Evolutionary conservation across 2,329 filamentous ascomycete genomes (phyloP), one percentile per base, ranked within the genome.

Genomic region (Fusarium xylarioides): DNA sequence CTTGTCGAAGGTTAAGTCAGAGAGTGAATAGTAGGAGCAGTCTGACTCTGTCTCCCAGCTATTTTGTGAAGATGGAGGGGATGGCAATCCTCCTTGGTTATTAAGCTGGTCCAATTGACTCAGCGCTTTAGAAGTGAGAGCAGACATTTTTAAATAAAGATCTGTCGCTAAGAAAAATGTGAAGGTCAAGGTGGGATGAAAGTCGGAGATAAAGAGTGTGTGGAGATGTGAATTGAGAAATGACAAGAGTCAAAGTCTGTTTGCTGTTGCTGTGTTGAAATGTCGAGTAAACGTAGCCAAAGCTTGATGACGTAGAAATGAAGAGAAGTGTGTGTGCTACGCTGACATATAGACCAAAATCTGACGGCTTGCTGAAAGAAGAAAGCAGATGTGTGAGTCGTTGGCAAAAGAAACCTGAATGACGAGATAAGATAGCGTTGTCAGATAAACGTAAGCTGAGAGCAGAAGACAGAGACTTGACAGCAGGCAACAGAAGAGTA

Each of bases 11-110:
- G 34, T 11, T 0, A 71, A 23, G 3, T 56, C 68, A 2, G 54
- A 18, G 0, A 71, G 58, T 4, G 69, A 71, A n/a, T 64, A 71
- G 23, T 71, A 47, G 8, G 68, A 71, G 37, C 52, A 71, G 18
- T 71, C 46, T 2, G 69, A 71, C 4, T 35, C 46, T 14, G 38
- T 44, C 11, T 71, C 69, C 42, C 58, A 64, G 11, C 21, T 58
- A 5, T 15, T 18, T 11, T 10, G 14, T 4, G 35, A 16, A 7
- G 11, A 4, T 15, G 49, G 35, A 16, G 50, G 32, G 14, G 43
- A 16, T 7, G 44, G 15, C 18, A 55, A 18, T 12, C 19, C n/a
- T 32, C 42, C 56, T 16, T 67, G 42, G 34, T 7, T 43, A 11
- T 66, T 40, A 18, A 60, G 26, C 49, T 46, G 26, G n/a, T 55